Conservation (phyloP, 192 early-diverging fungal species). For the Chytriomyces confervae region DNA sequence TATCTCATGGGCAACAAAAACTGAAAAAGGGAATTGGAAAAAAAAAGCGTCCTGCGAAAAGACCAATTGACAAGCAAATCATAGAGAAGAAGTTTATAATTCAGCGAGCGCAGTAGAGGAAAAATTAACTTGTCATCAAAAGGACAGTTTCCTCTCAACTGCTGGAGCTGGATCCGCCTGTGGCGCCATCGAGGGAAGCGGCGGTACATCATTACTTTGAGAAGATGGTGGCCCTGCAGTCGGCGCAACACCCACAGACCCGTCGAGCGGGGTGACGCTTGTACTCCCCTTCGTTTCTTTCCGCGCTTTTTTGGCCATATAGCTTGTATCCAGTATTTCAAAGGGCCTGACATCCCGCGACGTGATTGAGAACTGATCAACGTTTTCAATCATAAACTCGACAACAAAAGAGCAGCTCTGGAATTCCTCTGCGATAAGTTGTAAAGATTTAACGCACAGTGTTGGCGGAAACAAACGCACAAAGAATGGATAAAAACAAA, state of each 20-base stretch:
- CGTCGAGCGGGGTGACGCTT: background rate
- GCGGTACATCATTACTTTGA: background rate
- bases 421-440: conserved; percentile 46
- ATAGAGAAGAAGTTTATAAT: background rate
- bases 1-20: no score
- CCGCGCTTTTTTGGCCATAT: conserved; percentile 8
- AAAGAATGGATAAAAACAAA: background rate
- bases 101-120: background rate
- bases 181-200: background rate
- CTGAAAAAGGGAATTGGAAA: background rate
- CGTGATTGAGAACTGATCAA: conserved; percentile 45
- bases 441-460: no score
- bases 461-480: no score
- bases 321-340: conserved; percentile 47
- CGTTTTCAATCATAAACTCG: conserved; percentile 52
- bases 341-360: conserved; percentile 37
- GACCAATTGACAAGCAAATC: background rate
- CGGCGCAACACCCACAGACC: background rate
- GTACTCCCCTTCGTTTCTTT: no score
- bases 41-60: background rate
- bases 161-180: background rate
- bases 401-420: conserved; percentile 52
- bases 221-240: background rate
- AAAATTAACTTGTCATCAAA: background rate
- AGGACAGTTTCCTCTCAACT: background rate